Conservation (phyloP, 2,329 filamentous ascomycete genomes). For the Ceratocystis variospora region DNA sequence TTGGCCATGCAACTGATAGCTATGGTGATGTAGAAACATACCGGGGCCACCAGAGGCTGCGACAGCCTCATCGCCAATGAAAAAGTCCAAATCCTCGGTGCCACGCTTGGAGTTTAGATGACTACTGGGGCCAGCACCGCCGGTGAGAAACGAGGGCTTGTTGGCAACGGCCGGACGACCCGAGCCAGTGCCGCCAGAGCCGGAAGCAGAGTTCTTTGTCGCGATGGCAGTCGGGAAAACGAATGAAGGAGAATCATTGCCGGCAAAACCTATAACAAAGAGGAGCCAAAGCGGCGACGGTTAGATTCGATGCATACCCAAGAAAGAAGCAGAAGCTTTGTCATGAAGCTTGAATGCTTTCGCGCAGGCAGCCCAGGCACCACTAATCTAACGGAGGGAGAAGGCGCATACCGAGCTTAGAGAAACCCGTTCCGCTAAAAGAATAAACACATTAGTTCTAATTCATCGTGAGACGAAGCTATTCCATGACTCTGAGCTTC, state of each 20-base stretch:
- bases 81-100: constrained; percentile 95
- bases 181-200: constrained; percentile 62
- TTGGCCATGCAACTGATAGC: background rate
- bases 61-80: constrained; percentile 94
- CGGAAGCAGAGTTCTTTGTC: constrained; percentile 66
- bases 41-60: constrained; percentile 70
- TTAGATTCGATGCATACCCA: constrained; percentile 13
- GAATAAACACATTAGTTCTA: constrained; percentile 27
- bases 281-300: constrained; percentile 13
- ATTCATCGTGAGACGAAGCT: background rate
- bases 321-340: constrained; percentile 16
- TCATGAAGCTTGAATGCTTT: background rate
- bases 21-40: constrained; percentile 29
- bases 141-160: constrained; percentile 89
- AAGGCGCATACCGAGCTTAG: constrained; percentile 70
- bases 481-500: background rate
- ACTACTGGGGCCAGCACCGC: constrained; percentile 68
- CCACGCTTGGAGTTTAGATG: constrained; percentile 85
- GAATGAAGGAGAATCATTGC: constrained; percentile 97
- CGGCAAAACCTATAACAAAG: constrained; percentile 65
- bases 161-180: constrained; percentile 82
- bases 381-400: background rate
- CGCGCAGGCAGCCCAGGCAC: background rate
- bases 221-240: constrained; percentile 98
- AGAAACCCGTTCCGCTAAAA: constrained; percentile 92